Conservation (phyloP, 768 basidiomycete species). For the Bullera alba region DNA sequence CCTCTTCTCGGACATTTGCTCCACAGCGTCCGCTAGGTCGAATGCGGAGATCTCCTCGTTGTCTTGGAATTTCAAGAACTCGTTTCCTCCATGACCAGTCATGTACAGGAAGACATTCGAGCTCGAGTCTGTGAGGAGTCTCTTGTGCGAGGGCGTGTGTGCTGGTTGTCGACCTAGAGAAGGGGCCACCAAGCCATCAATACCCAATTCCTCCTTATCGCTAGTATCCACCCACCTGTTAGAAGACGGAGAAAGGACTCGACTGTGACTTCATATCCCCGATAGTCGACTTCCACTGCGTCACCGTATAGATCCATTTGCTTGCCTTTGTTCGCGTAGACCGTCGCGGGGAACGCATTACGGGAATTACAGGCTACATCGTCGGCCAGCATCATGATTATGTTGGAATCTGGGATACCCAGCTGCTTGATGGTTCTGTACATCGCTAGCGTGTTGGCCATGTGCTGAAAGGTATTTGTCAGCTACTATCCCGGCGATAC, state of each 20-base stretch:
- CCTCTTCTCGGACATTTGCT: slow-evolving; percentile 97
- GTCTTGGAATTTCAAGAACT: slow-evolving; percentile 98
- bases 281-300: slow-evolving; percentile 95
- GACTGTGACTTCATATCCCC: slow-evolving; percentile 95
- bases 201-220: not conserved
- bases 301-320: slow-evolving; percentile 88
- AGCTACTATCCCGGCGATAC: no score
- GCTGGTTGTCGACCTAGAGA: slow-evolving; percentile 68
- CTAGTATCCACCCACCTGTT: slow-evolving; percentile 59
- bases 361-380: slow-evolving; percentile 89
- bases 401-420: slow-evolving; percentile 96
- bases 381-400: slow-evolving; percentile 98
- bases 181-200: not conserved
- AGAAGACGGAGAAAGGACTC: slow-evolving; percentile 89
- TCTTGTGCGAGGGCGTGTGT: slow-evolving; percentile 82
- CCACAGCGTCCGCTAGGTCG: slow-evolving; percentile 95
- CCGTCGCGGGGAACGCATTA: slow-evolving; percentile 84
- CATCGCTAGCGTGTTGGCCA: slow-evolving; percentile 98
- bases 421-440: slow-evolving; percentile 97
- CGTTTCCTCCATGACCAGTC: slow-evolving; percentile 97
- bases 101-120: slow-evolving; percentile 96
- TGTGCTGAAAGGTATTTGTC: slow-evolving; percentile 74
- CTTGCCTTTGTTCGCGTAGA: slow-evolving; percentile 79
- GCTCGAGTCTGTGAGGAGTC: slow-evolving; percentile 78
- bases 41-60: slow-evolving; percentile 95